These are phyloP conservation scores for Tausonia pullulans DNA, from an alignment of 1,284 basidiomycete species.

Conservation along the genomic window DNA sequence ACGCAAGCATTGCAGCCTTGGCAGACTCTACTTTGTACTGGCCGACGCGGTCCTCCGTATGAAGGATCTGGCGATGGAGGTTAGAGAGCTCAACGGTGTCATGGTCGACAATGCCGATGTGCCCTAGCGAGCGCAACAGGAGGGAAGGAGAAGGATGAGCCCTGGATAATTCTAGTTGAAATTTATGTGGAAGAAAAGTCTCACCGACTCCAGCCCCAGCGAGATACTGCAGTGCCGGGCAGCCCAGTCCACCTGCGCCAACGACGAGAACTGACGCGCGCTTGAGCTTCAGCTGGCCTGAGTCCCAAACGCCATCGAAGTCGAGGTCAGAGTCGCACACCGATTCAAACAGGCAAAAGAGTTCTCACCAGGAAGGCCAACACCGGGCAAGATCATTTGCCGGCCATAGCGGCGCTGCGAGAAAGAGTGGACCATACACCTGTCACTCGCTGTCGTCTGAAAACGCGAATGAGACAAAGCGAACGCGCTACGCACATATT, in stretches of 20 bases:
- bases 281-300: conserved; percentile 75
- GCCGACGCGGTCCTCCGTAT: conserved; percentile 68
- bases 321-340: neutral
- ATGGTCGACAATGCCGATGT: conserved; percentile 79
- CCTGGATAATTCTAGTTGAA: too few species aligned
- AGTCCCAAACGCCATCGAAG: neutral
- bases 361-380: conserved; percentile 62
- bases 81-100: conserved; percentile 87
- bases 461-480: neutral
- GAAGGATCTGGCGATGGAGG: conserved; percentile 84
- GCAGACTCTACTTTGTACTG: conserved; percentile 76
- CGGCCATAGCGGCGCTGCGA: conserved; percentile 62
- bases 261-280: conserved; percentile 70
- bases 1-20: conserved; percentile 53
- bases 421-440: too few species aligned
- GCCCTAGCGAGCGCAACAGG: conserved; percentile 40
- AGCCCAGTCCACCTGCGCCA: conserved; percentile 92
- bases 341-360: neutral
- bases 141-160: neutral
- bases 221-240: conserved; percentile 88
- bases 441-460: neutral
- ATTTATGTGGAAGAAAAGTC: conserved; percentile 20
- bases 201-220: conserved; percentile 81
- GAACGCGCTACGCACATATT: neutral
- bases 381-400: conserved; percentile 89